Evolutionary conservation across 805 yeast genomes (phyloP).

Genomic region (Priceomyces medius): DNA sequence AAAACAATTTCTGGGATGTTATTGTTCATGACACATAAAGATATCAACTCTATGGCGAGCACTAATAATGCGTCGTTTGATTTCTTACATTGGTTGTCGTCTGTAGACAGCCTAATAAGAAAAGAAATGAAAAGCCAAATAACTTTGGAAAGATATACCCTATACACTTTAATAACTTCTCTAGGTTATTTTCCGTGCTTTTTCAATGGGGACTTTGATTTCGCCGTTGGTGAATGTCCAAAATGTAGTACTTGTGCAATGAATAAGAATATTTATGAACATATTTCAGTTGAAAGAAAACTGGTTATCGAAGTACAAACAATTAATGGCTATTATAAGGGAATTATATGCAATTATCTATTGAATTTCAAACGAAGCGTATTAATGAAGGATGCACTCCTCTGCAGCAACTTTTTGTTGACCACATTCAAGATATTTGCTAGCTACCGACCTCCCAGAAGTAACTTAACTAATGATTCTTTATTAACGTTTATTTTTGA

Average conservation of each 20-base stretch:
- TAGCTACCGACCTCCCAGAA: slow-evolving; percentile 51
- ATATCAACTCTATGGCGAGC: neutral
- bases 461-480: slow-evolving; percentile 12
- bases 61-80: slow-evolving; percentile 4
- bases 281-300: slow-evolving; percentile 22
- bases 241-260: slow-evolving; percentile 34
- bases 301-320: slow-evolving; percentile 20
- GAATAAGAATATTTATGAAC: slow-evolving; percentile 23
- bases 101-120: slow-evolving; percentile 12
- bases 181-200: slow-evolving; percentile 46
- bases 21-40: slow-evolving; percentile 2
- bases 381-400: slow-evolving; percentile 20
- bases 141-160: slow-evolving; percentile 10
- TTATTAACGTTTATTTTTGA: slow-evolving; percentile 42
- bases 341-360: slow-evolving; percentile 21
- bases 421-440: slow-evolving; percentile 49
- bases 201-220: slow-evolving; percentile 35
- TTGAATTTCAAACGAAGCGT: slow-evolving; percentile 7
- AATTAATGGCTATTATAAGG: slow-evolving; percentile 22
- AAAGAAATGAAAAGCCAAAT: slow-evolving; percentile 3
- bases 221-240: slow-evolving; percentile 28
- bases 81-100: slow-evolving; percentile 21
- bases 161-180: slow-evolving; percentile 35
- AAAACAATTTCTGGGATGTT: slow-evolving; percentile 1
- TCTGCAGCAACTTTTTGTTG: slow-evolving; percentile 45